Percentiles rank a stretch among this genome's conserved stretches.
Conservation (phyloP, 768 basidiomycete genomes). For the Calocybe cyanea region DNA sequence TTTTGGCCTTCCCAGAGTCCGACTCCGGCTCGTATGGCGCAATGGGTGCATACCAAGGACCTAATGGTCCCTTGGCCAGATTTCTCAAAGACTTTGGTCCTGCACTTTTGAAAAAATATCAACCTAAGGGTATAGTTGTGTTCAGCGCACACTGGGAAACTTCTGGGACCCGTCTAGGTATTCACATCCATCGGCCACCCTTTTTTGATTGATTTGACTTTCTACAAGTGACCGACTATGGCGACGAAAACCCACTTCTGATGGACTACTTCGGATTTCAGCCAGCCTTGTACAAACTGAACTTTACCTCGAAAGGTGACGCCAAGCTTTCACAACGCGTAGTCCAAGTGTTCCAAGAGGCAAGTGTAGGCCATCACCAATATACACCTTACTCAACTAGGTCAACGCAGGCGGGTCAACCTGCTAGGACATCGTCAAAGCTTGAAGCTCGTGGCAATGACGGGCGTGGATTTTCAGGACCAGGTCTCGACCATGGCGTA, state of each 20-base stretch:
- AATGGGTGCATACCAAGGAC: constrained; percentile 34
- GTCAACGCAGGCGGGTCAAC: constrained; percentile 40
- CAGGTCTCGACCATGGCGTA: constrained; percentile 76
- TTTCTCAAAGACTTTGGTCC: constrained; percentile 70
- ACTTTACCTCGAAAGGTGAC: constrained; percentile 69
- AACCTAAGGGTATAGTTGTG: constrained; percentile 74
- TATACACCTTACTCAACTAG: neutral
- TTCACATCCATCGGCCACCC: constrained; percentile 8
- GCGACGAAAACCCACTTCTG: constrained; percentile 68
- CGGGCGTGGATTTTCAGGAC: constrained; percentile 59
- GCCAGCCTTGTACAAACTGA: constrained; percentile 52
- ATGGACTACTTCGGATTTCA: constrained; percentile 76
- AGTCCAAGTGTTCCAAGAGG: constrained; percentile 57
- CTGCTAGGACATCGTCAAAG: constrained; percentile 44
- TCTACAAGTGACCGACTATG: constrained; percentile 67
- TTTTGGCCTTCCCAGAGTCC: constrained; percentile 37
- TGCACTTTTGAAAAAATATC: constrained; percentile 61
- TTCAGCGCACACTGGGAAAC: constrained; percentile 87
- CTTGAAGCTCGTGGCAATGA: constrained; percentile 59
- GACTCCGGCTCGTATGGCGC: constrained; percentile 8
- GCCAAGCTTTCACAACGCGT: constrained; percentile 51
- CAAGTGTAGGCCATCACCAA: constrained; percentile 13
- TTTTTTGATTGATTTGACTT: neutral
- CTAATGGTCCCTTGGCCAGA: constrained; percentile 47
- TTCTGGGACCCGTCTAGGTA: constrained; percentile 50